These are phyloP conservation scores for Delonix regia DNA, from an alignment of 306 rosid genomes.

Conservation along the genomic window DNA sequence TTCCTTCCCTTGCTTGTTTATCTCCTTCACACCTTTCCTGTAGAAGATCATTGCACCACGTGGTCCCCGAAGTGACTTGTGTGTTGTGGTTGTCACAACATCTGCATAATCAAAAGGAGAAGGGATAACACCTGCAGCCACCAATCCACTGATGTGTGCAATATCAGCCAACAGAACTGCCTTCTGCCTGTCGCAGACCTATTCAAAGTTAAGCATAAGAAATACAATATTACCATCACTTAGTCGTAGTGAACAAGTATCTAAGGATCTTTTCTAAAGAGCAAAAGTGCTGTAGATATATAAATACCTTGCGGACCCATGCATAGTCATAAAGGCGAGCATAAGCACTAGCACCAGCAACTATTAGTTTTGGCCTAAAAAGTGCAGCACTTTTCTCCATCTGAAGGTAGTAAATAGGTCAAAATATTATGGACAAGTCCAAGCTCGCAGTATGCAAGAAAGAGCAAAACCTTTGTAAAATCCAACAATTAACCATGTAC, in stretches of 20 bases:
- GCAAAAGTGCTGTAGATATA: constrained; percentile 2
- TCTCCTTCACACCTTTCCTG: constrained; percentile 85
- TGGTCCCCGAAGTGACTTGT: constrained; percentile 96
- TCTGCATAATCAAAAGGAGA: constrained; percentile 99
- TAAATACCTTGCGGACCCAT: constrained; percentile 83
- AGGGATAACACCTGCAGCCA: constrained; percentile 97
- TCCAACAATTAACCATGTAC: constrained; percentile 2
- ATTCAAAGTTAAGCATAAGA: constrained; percentile 16
- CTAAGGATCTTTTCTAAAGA: neutral
- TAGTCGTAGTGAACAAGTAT: constrained; percentile 17
- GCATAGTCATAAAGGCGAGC: constrained; percentile 95
- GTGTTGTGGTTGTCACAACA: constrained; percentile 92
- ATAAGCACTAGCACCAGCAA: constrained; percentile 99
- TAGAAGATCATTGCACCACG: constrained; percentile 98
- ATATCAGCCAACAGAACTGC: constrained; percentile 97
- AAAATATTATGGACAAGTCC: constrained; percentile 14
- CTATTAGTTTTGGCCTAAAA: constrained; percentile 93
- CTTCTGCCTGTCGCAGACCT: constrained; percentile 96
- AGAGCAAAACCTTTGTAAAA: constrained; percentile 1
- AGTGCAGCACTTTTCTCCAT: constrained; percentile 94
- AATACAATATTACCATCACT: constrained; percentile 19
- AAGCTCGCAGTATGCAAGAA: constrained; percentile 19
- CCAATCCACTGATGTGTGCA: constrained; percentile 97
- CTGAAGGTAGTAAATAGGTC: constrained; percentile 50
- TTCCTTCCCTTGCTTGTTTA: constrained; percentile 93